Conservation (phyloP, 768 basidiomycete genomes). For the Podaxis rugospora region DNA sequence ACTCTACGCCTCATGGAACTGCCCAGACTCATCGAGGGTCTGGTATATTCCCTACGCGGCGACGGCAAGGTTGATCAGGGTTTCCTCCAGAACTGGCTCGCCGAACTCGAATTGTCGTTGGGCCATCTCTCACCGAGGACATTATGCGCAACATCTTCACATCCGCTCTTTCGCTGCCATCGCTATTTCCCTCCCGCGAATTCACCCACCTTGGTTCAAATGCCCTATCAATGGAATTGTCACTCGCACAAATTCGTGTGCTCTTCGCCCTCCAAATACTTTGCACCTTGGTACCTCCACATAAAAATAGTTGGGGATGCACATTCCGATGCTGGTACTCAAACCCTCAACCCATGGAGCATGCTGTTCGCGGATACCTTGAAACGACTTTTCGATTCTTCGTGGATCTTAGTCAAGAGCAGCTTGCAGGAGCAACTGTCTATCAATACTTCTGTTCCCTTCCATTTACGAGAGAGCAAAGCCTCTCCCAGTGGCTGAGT, state of each 20-base stretch:
- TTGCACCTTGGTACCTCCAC: slow-evolving; percentile 23
- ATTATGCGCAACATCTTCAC: slow-evolving; percentile 21
- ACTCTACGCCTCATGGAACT: slow-evolving; percentile 16
- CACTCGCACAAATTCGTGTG: slow-evolving; percentile 19
- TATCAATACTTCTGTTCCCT: not conserved
- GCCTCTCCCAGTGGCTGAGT: not conserved
- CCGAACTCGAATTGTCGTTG: slow-evolving; percentile 9
- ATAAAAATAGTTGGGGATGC: slow-evolving; percentile 25
- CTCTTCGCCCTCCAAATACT: slow-evolving; percentile 28
- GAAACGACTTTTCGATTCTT: slow-evolving; percentile 26
- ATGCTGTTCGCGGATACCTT: slow-evolving; percentile 26
- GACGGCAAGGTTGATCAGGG: slow-evolving; percentile 21
- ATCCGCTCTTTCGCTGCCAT: slow-evolving; percentile 23
- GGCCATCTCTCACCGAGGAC: not conserved
- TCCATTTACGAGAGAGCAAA: not conserved
- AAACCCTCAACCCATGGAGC: slow-evolving; percentile 20
- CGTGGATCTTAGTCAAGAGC: slow-evolving; percentile 6
- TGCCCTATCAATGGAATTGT: slow-evolving; percentile 15
- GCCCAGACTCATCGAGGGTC: slow-evolving; percentile 24
- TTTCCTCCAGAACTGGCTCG: slow-evolving; percentile 16
- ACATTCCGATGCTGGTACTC: slow-evolving; percentile 30
- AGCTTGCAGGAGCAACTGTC: not conserved
- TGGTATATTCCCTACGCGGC: slow-evolving; percentile 28
- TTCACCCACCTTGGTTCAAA: slow-evolving; percentile 18
- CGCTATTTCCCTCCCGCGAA: slow-evolving; percentile 21